Percentiles rank a stretch among this genome's conserved stretches.
Conservation (phyloP, 139 green algal genomes). For the Tetradesmus obliquus region DNA sequence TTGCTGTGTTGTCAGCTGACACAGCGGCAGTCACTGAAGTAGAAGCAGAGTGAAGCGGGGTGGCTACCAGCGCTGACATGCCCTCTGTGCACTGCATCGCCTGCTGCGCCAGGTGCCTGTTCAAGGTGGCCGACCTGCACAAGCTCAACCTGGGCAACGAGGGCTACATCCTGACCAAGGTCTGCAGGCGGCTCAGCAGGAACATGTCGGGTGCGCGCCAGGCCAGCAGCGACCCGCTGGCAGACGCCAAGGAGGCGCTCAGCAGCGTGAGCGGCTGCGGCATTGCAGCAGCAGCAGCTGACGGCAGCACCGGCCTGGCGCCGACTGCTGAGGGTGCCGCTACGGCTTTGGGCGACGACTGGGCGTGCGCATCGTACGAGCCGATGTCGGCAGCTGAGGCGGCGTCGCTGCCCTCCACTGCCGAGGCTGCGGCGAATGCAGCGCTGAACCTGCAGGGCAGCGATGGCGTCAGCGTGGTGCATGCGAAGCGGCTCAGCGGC, state of each 20-base stretch:
- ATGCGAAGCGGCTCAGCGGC: constrained; percentile 32
- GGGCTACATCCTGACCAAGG: constrained; percentile 28
- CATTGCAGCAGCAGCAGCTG: not conserved
- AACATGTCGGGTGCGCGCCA: not conserved
- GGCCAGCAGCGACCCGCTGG: constrained; percentile 3
- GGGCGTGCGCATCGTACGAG: constrained; percentile 10
- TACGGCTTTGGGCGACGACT: not conserved
- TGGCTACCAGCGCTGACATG: too few relatives aligned
- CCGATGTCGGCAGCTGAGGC: constrained; percentile 24
- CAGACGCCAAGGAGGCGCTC: constrained; percentile 20
- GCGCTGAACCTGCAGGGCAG: not conserved
- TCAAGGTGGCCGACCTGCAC: constrained; percentile 41
- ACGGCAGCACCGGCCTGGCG: not conserved
- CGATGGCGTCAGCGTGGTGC: not conserved
- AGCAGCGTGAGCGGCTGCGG: not conserved
- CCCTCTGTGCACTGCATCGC: too few relatives aligned
- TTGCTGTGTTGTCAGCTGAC: not conserved
- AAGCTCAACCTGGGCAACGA: constrained; percentile 41
- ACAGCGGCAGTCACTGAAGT: too few relatives aligned
- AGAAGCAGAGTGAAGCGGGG: too few relatives aligned
- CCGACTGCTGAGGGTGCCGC: not conserved
- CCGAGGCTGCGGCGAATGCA: constrained; percentile 13
- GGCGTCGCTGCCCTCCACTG: not conserved
- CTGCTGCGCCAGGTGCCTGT: constrained; percentile 42
- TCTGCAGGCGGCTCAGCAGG: constrained; percentile 25